Percentiles rank a stretch among this genome's conserved stretches.
phyloP scores from a whole-genome alignment of 1,284 basidiomycete species.

The Papiliotrema terrestris region DNA sequence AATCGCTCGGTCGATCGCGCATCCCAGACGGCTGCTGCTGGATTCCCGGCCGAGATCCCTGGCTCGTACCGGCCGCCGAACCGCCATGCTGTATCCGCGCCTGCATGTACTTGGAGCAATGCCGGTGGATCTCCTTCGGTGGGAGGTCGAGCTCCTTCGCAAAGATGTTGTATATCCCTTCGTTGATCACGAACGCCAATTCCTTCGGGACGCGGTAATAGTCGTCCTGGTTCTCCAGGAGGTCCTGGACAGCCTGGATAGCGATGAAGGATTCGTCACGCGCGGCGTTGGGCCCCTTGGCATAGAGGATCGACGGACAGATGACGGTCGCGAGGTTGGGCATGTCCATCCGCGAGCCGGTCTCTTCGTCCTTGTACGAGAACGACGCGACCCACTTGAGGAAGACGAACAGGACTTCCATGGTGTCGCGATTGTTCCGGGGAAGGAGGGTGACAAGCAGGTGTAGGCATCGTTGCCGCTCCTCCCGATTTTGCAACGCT shows the following conservation, averaged over 20 bases:
- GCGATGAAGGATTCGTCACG: slow-evolving; percentile 92
- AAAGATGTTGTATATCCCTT: slow-evolving; percentile 73
- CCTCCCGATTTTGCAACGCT: slow-evolving; percentile 73
- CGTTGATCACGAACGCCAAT: slow-evolving; percentile 72
- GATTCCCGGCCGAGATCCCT: background rate
- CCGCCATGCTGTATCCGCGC: slow-evolving; percentile 18
- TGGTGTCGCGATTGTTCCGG: slow-evolving; percentile 89
- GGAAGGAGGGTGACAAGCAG: slow-evolving; percentile 83
- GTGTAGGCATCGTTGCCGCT: slow-evolving; percentile 80
- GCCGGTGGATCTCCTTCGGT: slow-evolving; percentile 85
- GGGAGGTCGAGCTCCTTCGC: slow-evolving; percentile 74
- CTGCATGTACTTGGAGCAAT: slow-evolving; percentile 70
- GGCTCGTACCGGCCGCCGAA: background rate
- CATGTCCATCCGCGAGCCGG: slow-evolving; percentile 98
- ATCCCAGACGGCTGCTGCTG: background rate
- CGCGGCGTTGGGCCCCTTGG: slow-evolving; percentile 78
- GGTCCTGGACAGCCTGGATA: slow-evolving; percentile 74
- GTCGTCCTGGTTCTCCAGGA: slow-evolving; percentile 92
- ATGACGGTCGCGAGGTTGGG: slow-evolving; percentile 97
- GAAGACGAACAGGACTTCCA: slow-evolving; percentile 98
- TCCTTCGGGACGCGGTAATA: slow-evolving; percentile 86
- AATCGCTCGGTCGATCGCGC: slow-evolving; percentile 17
- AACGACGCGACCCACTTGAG: slow-evolving; percentile 99
- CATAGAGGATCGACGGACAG: slow-evolving; percentile 88
- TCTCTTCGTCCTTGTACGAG: slow-evolving; percentile 96